Percentiles rank a stretch among this genome's conserved stretches.
Evolutionary conservation across 257 asterid genomes (phyloP).

Genomic region (Solanum sitiens): DNA sequence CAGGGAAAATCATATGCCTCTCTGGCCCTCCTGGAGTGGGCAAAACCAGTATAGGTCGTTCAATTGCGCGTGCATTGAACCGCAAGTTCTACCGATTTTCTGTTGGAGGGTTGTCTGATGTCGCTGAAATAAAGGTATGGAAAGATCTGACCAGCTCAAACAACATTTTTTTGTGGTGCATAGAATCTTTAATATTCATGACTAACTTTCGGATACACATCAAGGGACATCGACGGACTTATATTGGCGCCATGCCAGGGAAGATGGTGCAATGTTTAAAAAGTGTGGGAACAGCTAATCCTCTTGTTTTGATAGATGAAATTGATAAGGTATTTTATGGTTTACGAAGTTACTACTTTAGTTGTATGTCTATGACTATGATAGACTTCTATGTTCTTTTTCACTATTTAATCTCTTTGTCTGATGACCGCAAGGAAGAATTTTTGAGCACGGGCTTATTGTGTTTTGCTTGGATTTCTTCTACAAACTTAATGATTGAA

Average conservation of each 20-base stretch:
- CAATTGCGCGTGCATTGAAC: slow-evolving; percentile 95
- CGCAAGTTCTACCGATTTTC: slow-evolving; percentile 97
- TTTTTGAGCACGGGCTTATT: background rate
- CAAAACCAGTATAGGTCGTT: slow-evolving; percentile 96
- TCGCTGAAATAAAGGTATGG: slow-evolving; percentile 93
- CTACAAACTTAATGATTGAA: background rate
- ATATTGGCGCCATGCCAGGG: slow-evolving; percentile 99
- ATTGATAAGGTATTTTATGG: slow-evolving; percentile 74
- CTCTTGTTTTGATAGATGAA: slow-evolving; percentile 97
- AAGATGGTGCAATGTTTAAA: slow-evolving; percentile 97
- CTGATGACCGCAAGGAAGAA: background rate
- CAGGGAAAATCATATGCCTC: slow-evolving; percentile 94
- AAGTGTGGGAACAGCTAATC: slow-evolving; percentile 94
- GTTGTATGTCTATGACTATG: background rate
- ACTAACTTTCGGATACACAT: slow-evolving; percentile 12
- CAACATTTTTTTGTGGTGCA: background rate
- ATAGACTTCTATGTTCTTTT: background rate
- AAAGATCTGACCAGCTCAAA: background rate
- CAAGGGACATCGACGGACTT: slow-evolving; percentile 98
- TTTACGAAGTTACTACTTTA: background rate
- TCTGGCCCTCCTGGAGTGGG: slow-evolving; percentile 99
- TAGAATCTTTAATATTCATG: background rate
- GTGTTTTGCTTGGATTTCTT: background rate
- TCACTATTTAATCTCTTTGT: background rate
- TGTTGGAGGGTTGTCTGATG: slow-evolving; percentile 99